Evolutionary conservation across 2,329 filamentous ascomycete genomes (phyloP), one percentile per base, ranked within the genome.

Genomic region (Verticillium zaregamsianum): DNA sequence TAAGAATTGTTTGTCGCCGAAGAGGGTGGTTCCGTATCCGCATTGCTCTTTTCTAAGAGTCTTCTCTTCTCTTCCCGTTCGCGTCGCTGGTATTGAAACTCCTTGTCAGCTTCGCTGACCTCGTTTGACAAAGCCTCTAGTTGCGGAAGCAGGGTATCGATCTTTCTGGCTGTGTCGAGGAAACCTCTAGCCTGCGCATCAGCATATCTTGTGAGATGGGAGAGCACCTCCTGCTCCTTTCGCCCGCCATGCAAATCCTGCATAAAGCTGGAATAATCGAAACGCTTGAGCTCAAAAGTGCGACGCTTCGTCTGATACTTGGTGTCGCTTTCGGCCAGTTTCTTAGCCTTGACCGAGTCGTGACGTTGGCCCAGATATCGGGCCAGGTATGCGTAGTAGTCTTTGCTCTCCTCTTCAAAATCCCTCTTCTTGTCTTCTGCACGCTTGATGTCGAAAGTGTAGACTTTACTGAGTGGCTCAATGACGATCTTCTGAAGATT

Each of bases 221-320:
- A 98, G 33, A 99, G 77, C 5, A 99, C 91, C 73, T 99, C 95
- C 71, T 98, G 95, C 70, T 99, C 95, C 74, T 98, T 99, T 65
- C 95, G 89, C n/a, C 95, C 95, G 33, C 95, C 95, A 66, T 98
- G 95, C n/a, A 99, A 82, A 79, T 99, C 95, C 71, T 98, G 94
- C 91, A 99, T 96, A 72, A 98, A 99, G 15, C 92, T 97, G 3
- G 94, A 98, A 74, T 99, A 99, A 75, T 99, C 96, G 70, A 99
- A 99, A 11, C 96, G 89, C 79, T 96, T 97, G 62, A 99, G 83
- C 79, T 99, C 95, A 70, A 99, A 99, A 68, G 93, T 97, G 55
- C 92, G 89, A 67, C 93, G 87, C 79, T 98, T 98, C 55, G 85
- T 88, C 74, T 98, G 94, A 72, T 98, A 99, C 72, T 99, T 99